phyloP scores from a whole-genome alignment of 2,329 filamentous ascomycete genomes.

The Canariomyces notabilis region DNA sequence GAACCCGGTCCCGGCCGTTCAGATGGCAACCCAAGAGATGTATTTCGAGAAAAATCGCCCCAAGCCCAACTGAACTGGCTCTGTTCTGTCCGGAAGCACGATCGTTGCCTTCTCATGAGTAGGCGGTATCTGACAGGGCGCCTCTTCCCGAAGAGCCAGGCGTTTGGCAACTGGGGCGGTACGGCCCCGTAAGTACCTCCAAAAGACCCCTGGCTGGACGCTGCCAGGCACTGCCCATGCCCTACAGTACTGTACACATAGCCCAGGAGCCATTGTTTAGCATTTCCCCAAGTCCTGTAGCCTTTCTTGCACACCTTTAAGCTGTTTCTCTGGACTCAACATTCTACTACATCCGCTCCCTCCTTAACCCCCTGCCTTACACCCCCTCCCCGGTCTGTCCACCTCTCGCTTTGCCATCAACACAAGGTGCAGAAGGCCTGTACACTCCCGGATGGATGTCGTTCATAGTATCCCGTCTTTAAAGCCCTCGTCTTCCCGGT shows the following conservation, averaged over 20 bases:
- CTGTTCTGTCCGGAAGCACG: conserved; percentile 10
- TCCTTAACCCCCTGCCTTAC: neutral
- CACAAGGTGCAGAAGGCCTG: conserved; percentile 17
- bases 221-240: conserved; percentile 15
- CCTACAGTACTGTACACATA: conserved; percentile 16
- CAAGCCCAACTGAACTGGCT: conserved; percentile 10
- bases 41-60: conserved; percentile 2
- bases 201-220: conserved; percentile 16
- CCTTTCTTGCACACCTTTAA: conserved; percentile 20
- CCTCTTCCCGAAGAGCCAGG: conserved; percentile 13
- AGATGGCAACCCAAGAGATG: conserved; percentile 15
- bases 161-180: conserved; percentile 22
- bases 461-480: conserved; percentile 17
- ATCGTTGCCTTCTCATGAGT: conserved; percentile 8
- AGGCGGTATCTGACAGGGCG: conserved; percentile 11
- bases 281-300: conserved; percentile 20
- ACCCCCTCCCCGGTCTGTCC: conserved; percentile 7
- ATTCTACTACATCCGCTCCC: conserved; percentile 16
- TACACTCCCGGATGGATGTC: conserved; percentile 18
- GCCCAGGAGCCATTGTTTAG: conserved; percentile 8
- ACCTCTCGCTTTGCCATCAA: conserved; percentile 14
- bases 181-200: conserved; percentile 4
- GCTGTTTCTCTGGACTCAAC: conserved; percentile 21
- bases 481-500: conserved; percentile 15
- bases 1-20: conserved; percentile 14